phyloP scores from a whole-genome alignment of 2,329 filamentous ascomycete genomes.

The Rhytidhysteron rufulum region DNA sequence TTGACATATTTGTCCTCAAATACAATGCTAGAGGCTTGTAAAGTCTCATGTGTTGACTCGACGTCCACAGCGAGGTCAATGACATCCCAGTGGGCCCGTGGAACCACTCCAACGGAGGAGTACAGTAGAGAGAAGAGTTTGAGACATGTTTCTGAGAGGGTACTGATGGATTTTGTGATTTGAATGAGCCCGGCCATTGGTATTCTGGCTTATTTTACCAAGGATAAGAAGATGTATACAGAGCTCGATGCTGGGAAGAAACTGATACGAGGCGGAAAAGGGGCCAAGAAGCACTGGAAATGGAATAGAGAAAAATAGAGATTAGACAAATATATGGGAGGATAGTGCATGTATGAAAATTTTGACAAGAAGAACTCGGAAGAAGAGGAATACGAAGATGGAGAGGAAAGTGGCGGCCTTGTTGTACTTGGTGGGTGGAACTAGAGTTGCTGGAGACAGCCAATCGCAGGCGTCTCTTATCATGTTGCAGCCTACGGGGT shows the following conservation, averaged over 20 bases:
- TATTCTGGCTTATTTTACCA: not conserved
- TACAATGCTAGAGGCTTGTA: slow-evolving; percentile 19
- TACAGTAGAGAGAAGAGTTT: slow-evolving; percentile 21
- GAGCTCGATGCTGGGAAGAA: not conserved
- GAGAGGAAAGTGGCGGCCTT: too few relatives aligned
- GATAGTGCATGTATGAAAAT: not conserved
- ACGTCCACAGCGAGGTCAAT: slow-evolving; percentile 22
- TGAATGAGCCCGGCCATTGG: slow-evolving; percentile 22
- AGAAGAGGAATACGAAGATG: too few relatives aligned
- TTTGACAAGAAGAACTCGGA: not conserved
- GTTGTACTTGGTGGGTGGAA: too few relatives aligned
- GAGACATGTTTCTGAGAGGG: slow-evolving; percentile 19
- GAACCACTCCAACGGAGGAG: slow-evolving; percentile 16
- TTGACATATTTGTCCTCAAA: slow-evolving; percentile 14
- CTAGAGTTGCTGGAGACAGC: too few relatives aligned
- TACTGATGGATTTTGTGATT: slow-evolving; percentile 21
- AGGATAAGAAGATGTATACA: not conserved
- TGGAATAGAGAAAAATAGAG: not conserved
- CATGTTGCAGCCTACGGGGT: too few relatives aligned
- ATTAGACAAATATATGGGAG: not conserved
- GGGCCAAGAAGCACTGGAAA: not conserved
- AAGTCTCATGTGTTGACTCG: slow-evolving; percentile 19
- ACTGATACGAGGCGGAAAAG: not conserved
- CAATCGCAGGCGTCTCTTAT: too few relatives aligned
- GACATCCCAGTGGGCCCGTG: slow-evolving; percentile 20